Conservation (phyloP, 495 filamentous ascomycete genomes). For the Hyaloscypha variabilis region DNA sequence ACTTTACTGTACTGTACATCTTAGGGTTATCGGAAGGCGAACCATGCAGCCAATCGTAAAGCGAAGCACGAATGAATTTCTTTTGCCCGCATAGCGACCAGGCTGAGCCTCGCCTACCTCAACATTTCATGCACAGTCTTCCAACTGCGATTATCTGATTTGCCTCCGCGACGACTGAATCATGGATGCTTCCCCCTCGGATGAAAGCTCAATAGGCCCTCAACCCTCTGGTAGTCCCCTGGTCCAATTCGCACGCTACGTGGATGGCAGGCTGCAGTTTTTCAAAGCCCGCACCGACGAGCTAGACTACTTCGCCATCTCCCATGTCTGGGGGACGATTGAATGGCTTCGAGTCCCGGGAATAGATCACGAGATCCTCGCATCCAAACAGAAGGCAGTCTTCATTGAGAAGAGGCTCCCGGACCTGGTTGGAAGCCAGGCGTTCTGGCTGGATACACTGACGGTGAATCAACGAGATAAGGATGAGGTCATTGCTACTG, state of each 20-base stretch:
- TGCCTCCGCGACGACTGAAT: background rate
- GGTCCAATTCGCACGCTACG: background rate
- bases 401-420: background rate
- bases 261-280: background rate
- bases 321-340: background rate
- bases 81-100: too few relatives aligned
- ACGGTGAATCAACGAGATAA: background rate
- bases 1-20: too few relatives aligned
- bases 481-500: background rate
- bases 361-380: background rate
- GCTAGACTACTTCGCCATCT: slow-evolving; percentile 5
- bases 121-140: too few relatives aligned
- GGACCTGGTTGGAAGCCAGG: background rate
- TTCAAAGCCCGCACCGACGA: background rate
- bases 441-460: background rate
- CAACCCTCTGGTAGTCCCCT: too few relatives aligned
- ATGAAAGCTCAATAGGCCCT: too few relatives aligned
- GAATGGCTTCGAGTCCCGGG: background rate
- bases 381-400: background rate
- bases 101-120: too few relatives aligned
- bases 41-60: too few relatives aligned
- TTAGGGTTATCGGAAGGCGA: too few relatives aligned
- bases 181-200: background rate
- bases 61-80: too few relatives aligned
- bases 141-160: too few relatives aligned